Base-by-base conservation (phyloP, 768 basidiomycete genomes). In the Mycena capillaripes region DNA sequence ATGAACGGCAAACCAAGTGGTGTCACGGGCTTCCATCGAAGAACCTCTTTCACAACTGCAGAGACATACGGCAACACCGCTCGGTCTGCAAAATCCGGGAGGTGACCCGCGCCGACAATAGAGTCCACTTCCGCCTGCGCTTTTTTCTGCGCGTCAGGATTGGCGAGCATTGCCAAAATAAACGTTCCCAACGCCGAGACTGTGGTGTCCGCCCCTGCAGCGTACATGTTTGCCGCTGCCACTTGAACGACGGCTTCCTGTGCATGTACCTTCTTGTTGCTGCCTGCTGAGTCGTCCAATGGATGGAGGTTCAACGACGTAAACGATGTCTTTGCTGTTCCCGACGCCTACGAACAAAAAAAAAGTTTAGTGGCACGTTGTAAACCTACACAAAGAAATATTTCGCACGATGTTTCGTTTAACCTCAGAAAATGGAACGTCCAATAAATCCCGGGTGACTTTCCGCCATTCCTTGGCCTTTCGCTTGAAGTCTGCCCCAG, bases 401-500 rank as follows among this genome's bases (percentile, higher is more conserved):
- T 2, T 6, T 6, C 42, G 42, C 29, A 87, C 86, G 74, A 87
- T 73, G 23, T 76, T 58, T 25, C 77, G 71, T 30, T 83, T 79
- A 2, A 83, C 80, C 27, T 80, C 78, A 4, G 75, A 60, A 58
- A 85, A 88, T 0, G 87, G 87, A 8, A 79, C 74, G 34, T 86
- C 80, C 19, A 81, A 75, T 78, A 86, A 80, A 17, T 83, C 79
- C 8, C 78, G 69, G 10, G 81, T 79, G 14, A 81, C 73, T 19
- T 75, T 76, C 23, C 79, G 77, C 75, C 83, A 82, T 23, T 76
- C 42, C 32, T 79, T 76, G 2, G 86, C 86, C 55, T 79, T 81
- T 38, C 77, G 80, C 71, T 87, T 80, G 75, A 87, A 89, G 27
- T 81, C 82, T 9, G 85, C 82, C 0, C 88, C 88, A 29, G 87